These are phyloP conservation scores for Marvania coccoides DNA, from an alignment of 139 green algal species.

Conservation along the genomic window DNA sequence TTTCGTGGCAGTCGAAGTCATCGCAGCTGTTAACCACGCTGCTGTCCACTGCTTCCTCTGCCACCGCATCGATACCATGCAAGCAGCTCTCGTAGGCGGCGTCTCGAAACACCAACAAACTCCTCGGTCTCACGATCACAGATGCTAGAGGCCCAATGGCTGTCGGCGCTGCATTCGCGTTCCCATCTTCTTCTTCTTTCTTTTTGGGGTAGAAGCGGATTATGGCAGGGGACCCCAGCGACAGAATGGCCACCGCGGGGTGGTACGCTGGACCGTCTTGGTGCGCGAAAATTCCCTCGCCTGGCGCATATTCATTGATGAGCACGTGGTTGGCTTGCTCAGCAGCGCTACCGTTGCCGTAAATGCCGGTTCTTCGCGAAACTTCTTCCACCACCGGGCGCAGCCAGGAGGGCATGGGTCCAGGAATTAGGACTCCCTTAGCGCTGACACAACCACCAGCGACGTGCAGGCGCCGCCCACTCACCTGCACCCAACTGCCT, in stretches of 20 bases:
- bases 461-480: too few species aligned
- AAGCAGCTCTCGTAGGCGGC: background rate
- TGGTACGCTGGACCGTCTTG: constrained; percentile 23
- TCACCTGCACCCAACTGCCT: too few species aligned
- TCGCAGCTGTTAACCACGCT: background rate
- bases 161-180: background rate
- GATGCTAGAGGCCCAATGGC: background rate
- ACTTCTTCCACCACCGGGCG: too few species aligned
- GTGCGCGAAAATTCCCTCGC: constrained; percentile 7
- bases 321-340: constrained; percentile 22
- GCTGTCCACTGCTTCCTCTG: constrained; percentile 2
- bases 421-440: too few species aligned
- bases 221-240: constrained; percentile 2
- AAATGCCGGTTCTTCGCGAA: too few species aligned
- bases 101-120: background rate
- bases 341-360: too few species aligned
- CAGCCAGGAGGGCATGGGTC: too few species aligned
- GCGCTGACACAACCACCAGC: too few species aligned
- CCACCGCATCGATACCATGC: background rate
- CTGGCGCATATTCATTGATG: constrained; percentile 13
- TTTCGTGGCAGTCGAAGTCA: too few species aligned
- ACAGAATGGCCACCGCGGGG: constrained; percentile 20
- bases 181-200: background rate
- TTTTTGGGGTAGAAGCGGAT: constrained; percentile 18
- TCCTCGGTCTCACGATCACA: background rate